Conservation (phyloP, 2,329 filamentous ascomycete genomes). For the Ciborinia camelliae region DNA sequence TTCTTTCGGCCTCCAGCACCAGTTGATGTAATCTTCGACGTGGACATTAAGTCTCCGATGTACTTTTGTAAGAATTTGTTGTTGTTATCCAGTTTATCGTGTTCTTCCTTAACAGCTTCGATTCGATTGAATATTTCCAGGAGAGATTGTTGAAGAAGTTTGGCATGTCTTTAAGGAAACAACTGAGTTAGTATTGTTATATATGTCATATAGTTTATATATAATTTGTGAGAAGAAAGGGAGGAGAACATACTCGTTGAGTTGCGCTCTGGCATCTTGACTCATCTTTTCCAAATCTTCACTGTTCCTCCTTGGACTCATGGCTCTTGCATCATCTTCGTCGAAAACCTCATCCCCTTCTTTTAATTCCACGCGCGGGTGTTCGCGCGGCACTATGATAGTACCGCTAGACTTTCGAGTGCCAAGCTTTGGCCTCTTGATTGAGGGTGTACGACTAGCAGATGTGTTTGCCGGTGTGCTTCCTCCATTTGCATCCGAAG, state of each 20-base stretch:
- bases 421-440: slow-evolving; percentile 60
- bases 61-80: slow-evolving; percentile 98
- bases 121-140: slow-evolving; percentile 89
- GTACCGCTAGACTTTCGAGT: slow-evolving; percentile 78
- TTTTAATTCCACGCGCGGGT: slow-evolving; percentile 66
- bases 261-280: slow-evolving; percentile 70
- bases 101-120: slow-evolving; percentile 88
- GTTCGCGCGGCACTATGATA: slow-evolving; percentile 77
- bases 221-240: no score
- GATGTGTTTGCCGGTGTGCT: slow-evolving; percentile 18
- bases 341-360: slow-evolving; percentile 66
- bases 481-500: slow-evolving; percentile 17
- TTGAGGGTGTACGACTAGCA: slow-evolving; percentile 16
- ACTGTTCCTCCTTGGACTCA: slow-evolving; percentile 89
- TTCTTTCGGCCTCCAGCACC: slow-evolving; percentile 34
- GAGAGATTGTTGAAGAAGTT: slow-evolving; percentile 82
- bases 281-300: slow-evolving; percentile 87
- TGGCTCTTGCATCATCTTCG: slow-evolving; percentile 83
- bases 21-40: slow-evolving; percentile 65
- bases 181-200: slow-evolving; percentile 18
- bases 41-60: slow-evolving; percentile 91
- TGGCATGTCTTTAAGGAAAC: slow-evolving; percentile 67
- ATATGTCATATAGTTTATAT: neutral
- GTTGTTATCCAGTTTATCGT: slow-evolving; percentile 93
- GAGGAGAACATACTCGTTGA: slow-evolving; percentile 48